Evolutionary conservation across 345 rosid species (phyloP).

Genomic region (Viola odorata): DNA sequence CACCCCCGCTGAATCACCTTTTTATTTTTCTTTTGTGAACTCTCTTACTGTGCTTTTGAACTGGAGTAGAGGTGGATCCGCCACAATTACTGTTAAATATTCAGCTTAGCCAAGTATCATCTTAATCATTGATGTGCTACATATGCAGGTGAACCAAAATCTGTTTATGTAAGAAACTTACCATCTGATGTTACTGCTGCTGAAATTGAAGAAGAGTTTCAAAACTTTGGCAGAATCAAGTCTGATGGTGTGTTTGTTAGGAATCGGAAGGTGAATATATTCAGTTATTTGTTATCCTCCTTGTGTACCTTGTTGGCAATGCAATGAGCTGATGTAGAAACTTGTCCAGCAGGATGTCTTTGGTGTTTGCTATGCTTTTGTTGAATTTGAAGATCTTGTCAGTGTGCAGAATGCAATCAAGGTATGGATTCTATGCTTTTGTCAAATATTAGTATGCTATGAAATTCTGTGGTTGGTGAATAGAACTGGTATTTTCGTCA

Average conservation of each 20-base stretch:
- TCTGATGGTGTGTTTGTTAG: conserved; percentile 88
- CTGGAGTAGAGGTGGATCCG: too few species aligned
- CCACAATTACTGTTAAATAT: background rate
- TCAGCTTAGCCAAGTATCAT: background rate
- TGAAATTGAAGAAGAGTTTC: conserved; percentile 85
- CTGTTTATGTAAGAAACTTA: conserved; percentile 93
- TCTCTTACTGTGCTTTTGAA: too few species aligned
- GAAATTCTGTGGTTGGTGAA: too few species aligned
- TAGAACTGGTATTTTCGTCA: too few species aligned
- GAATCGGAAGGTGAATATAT: conserved; percentile 64
- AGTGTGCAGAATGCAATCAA: conserved; percentile 86
- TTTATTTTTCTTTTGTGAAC: too few species aligned
- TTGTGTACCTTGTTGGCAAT: background rate
- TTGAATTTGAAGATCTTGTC: conserved; percentile 83
- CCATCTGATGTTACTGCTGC: conserved; percentile 67
- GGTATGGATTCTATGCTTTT: conserved; percentile 33
- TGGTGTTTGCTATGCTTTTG: conserved; percentile 95
- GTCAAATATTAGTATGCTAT: too few species aligned
- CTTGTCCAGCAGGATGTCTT: conserved; percentile 56
- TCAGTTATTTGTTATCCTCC: background rate
- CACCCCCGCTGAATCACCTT: too few species aligned
- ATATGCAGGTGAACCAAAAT: conserved; percentile 71
- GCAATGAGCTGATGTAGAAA: conserved; percentile 14
- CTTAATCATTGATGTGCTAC: conserved; percentile 23
- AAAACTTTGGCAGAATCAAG: conserved; percentile 72